Evolutionary conservation across 768 basidiomycete genomes (phyloP).

Genomic region (Amanita rimosa): DNA sequence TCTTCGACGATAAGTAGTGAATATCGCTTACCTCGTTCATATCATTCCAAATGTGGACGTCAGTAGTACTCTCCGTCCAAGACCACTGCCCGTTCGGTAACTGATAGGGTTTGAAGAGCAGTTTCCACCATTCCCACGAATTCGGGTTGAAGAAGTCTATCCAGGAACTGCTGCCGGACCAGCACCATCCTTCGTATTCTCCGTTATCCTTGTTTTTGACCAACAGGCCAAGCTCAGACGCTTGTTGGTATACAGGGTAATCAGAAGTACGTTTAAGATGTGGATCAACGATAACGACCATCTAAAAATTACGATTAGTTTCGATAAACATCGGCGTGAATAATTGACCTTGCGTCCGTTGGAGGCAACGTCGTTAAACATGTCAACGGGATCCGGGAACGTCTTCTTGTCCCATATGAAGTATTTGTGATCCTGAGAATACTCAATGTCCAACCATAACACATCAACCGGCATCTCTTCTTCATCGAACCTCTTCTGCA

Average conservation of each 20-base stretch:
- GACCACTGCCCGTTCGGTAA: constrained; percentile 48
- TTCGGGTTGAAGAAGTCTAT: constrained; percentile 93
- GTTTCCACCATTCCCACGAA: constrained; percentile 86
- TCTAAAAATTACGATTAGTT: constrained; percentile 34
- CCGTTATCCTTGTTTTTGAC: constrained; percentile 70
- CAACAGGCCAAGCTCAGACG: constrained; percentile 71
- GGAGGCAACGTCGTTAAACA: constrained; percentile 84
- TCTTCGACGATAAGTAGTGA: neutral
- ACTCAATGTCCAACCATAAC: constrained; percentile 97
- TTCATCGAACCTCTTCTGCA: constrained; percentile 85
- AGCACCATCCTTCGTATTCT: constrained; percentile 98
- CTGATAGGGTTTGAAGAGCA: constrained; percentile 59
- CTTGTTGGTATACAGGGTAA: constrained; percentile 80
- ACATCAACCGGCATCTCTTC: constrained; percentile 94
- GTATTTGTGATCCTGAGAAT: constrained; percentile 89
- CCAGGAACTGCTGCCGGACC: constrained; percentile 95
- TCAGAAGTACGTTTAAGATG: constrained; percentile 77
- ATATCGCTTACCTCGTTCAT: constrained; percentile 87
- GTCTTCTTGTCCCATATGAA: constrained; percentile 91
- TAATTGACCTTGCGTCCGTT: constrained; percentile 66
- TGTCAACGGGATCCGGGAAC: constrained; percentile 91
- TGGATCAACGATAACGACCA: constrained; percentile 97
- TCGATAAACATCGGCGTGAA: neutral
- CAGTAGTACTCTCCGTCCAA: constrained; percentile 73
- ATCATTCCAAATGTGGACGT: constrained; percentile 95